phyloP scores from a whole-genome alignment of 2,329 filamentous ascomycete genomes.

The Phyllosticta paracitricarpa region DNA sequence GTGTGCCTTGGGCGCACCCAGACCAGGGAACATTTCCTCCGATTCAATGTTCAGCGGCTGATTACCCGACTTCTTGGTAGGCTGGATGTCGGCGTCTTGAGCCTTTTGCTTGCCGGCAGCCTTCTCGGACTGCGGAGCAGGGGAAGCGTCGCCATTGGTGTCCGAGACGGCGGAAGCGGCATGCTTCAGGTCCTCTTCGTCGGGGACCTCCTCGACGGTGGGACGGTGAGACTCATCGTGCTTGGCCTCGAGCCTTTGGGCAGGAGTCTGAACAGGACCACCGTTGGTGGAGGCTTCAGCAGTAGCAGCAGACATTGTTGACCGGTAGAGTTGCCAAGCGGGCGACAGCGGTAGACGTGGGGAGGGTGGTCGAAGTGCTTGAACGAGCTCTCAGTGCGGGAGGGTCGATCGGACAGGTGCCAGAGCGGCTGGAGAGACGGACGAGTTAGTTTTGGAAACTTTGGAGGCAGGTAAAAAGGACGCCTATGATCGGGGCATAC shows the following conservation, averaged over 20 bases:
- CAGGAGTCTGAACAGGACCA: constrained; percentile 28
- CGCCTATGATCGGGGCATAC: neutral
- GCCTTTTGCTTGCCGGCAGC: constrained; percentile 60
- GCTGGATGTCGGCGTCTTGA: constrained; percentile 30
- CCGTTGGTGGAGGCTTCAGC: constrained; percentile 25
- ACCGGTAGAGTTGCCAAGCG: constrained; percentile 8
- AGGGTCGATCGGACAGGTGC: constrained; percentile 29
- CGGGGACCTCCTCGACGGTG: constrained; percentile 70
- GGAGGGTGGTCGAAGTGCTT: constrained; percentile 29
- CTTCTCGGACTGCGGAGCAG: constrained; percentile 47
- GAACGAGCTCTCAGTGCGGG: constrained; percentile 19
- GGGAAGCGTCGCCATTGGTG: constrained; percentile 16
- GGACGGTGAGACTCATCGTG: constrained; percentile 44
- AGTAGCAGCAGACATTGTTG: constrained; percentile 28
- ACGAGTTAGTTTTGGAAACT: constrained; percentile 13
- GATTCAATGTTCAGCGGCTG: constrained; percentile 66
- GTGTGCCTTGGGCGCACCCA: constrained; percentile 62
- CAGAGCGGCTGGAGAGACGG: constrained; percentile 10
- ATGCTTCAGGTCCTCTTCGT: constrained; percentile 63
- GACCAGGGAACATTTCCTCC: constrained; percentile 86
- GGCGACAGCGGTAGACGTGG: constrained; percentile 6
- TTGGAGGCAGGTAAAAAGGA: neutral
- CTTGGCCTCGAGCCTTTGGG: constrained; percentile 55
- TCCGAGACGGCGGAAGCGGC: constrained; percentile 22
- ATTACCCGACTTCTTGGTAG: constrained; percentile 23